phyloP scores from a whole-genome alignment of 2,329 filamentous ascomycete species.

The Arthrobotrys entomopaga region DNA sequence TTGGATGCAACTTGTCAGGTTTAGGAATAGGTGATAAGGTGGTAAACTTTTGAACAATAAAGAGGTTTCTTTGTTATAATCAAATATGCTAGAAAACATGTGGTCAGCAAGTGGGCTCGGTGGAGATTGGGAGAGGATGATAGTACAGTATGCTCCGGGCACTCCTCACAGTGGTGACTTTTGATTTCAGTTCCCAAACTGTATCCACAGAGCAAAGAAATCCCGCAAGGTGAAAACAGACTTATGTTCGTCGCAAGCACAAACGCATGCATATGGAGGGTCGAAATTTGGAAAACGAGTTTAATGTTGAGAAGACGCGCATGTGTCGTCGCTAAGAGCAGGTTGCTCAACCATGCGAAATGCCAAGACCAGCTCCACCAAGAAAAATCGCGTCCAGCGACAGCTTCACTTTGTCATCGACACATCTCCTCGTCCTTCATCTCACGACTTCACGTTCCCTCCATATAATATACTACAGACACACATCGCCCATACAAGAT shows the following conservation, averaged over 20 bases:
- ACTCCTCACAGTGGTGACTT: too few relatives aligned
- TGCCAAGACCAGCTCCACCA: slow-evolving; percentile 52
- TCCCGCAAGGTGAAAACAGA: too few relatives aligned
- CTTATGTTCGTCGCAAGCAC: too few relatives aligned
- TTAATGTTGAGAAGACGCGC: slow-evolving; percentile 35
- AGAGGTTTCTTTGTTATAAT: too few relatives aligned
- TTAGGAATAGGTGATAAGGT: neutral
- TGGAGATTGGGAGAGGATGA: neutral
- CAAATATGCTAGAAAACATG: neutral
- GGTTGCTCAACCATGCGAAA: slow-evolving; percentile 9
- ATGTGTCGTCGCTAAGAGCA: neutral
- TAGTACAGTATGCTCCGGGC: too few relatives aligned
- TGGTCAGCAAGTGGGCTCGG: neutral
- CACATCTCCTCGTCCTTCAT: slow-evolving; percentile 19
- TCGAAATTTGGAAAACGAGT: neutral
- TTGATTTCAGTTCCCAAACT: too few relatives aligned
- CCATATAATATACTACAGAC: neutral
- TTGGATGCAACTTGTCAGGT: neutral
- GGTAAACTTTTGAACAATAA: neutral
- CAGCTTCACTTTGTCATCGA: slow-evolving; percentile 37
- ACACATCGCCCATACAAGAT: slow-evolving; percentile 65
- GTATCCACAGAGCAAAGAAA: too few relatives aligned
- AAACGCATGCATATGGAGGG: too few relatives aligned
- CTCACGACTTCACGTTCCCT: neutral
- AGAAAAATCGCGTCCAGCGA: slow-evolving; percentile 51